Conservation (phyloP, 2,329 filamentous ascomycete genomes). For the Lanzia echinophila region DNA sequence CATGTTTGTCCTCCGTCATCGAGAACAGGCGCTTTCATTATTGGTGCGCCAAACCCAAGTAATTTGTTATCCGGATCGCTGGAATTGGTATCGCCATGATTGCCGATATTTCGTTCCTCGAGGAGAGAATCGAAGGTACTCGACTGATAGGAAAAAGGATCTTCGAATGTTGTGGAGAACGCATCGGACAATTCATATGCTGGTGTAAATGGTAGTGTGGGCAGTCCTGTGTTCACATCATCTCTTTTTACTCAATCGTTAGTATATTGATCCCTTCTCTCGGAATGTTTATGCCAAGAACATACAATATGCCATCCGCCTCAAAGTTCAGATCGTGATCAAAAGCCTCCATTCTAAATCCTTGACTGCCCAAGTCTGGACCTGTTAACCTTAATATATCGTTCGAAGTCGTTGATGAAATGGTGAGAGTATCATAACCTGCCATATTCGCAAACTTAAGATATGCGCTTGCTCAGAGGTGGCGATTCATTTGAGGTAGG, state of each 20-base stretch:
- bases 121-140: constrained; percentile 37
- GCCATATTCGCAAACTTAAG: constrained; percentile 13
- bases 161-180: constrained; percentile 56
- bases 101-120: constrained; percentile 20
- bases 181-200: constrained; percentile 56
- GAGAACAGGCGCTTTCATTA: constrained; percentile 53
- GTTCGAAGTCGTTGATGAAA: constrained; percentile 13
- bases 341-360: constrained; percentile 25
- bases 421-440: constrained; percentile 15
- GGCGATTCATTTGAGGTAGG: neutral
- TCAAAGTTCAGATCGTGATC: constrained; percentile 27
- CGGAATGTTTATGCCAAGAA: constrained; percentile 1
- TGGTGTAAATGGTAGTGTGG: constrained; percentile 47
- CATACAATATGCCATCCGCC: constrained; percentile 24
- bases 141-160: constrained; percentile 53
- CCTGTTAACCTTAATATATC: constrained; percentile 24
- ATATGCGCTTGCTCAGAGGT: neutral
- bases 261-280: neutral
- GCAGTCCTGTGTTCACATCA: constrained; percentile 24
- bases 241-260: constrained; percentile 1
- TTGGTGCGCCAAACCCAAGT: constrained; percentile 63
- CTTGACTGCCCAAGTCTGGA: constrained; percentile 13
- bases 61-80: constrained; percentile 59
- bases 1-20: constrained; percentile 61
- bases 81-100: constrained; percentile 14